Base-by-base conservation (phyloP, 768 basidiomycete genomes). In the Gymnopilus dilepis region DNA sequence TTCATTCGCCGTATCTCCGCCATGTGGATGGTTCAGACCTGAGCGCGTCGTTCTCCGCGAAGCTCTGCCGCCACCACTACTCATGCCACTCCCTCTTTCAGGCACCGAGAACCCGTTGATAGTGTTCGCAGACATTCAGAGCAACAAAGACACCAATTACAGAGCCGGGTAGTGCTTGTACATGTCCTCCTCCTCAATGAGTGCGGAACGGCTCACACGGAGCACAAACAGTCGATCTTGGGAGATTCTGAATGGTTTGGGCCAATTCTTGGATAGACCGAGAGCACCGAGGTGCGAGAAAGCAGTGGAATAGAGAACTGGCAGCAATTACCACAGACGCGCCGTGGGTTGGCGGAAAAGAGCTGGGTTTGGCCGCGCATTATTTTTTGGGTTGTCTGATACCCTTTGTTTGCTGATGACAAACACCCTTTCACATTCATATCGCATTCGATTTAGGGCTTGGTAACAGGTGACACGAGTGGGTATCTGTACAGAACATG, bases 211-310 rank as follows among this genome's bases (percentile, higher is more conserved):
- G 51, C 51, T 58, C 61, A 55, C 65, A 60, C 62, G 65, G 65
- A 60, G 63, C 31, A 40, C 51, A 62, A 63, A 56, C 33, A 48
- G 61, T 74, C 76, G 87, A 89, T 89, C 89, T 91, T 82, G 64
- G 53, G 75, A 77, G 82, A 86, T 92, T 78, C 82, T 72, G 73
- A 74, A 87, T 82, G 81, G 86, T 89, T 89, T 76, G 73, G 64
- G 62, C 74, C 77, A 80, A 73, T 90, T 86, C 76, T 85, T 90
- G 81, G 81, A 85, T 78, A 61, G 63, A 52, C 56, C 22, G 62
- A 59, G 61, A 73, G 72, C 69, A 59, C 65, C 48, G 22, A 41
- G 41, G 50, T 31, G 33, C 58, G 40, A 62, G 59, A 69, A 50
- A 60, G 56, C 53, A 61, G 66, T 65, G 53, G 28, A 62, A 64